Evolutionary conservation across 257 asterid genomes (phyloP), one percentile per base, ranked within the genome.

Genomic region (Penstemon barbatus): DNA sequence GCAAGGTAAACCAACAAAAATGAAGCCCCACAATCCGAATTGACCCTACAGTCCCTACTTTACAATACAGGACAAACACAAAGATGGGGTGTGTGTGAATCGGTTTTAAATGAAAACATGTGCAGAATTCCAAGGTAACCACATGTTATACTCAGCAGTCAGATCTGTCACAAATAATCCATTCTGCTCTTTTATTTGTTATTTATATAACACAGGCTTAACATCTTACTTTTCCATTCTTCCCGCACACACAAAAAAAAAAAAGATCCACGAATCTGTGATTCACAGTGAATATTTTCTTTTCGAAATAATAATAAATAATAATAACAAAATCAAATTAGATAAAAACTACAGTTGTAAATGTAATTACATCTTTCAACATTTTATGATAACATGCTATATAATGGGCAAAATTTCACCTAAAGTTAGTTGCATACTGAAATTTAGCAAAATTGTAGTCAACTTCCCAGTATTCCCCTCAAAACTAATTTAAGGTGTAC

Each of bases 81-180:
- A 6, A 5, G 60, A 55, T 55, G 5, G 51, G 8, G 65, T 25
- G 3, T 25, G 33, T 25, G 33, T 25, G 33, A 25, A 25, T 25
- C 33, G 33, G 33, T 25, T 25, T 25, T 25, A 25, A 25, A 25
- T 25, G 33, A 25, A 25, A 25, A 25, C 33, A 25, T 25, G 33
- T 25, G 2, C 33, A 25, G 33, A 25, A 25, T 25, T 25, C 19
- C 65, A 49, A 64, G 6, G 12, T 12, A 49, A 12, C 3, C 50
- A 48, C 54, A 48, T 46, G 43, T 9, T 7, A 15, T 15, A 48
- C 48, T 57, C 67, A 64, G 69, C 49, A 12, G 41, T 61, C 43
- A 57, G 46, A 45, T 15, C 41, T 8, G 68, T 55, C 68, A 45
- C 38, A 41, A 8, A 6, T 9, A 62, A 33, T 44, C 43, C 68